A percentile compares a stretch with the other conserved stretches of the same genome.
Conservation (phyloP, 441 rosid species). For the Populus hybrid region DNA sequence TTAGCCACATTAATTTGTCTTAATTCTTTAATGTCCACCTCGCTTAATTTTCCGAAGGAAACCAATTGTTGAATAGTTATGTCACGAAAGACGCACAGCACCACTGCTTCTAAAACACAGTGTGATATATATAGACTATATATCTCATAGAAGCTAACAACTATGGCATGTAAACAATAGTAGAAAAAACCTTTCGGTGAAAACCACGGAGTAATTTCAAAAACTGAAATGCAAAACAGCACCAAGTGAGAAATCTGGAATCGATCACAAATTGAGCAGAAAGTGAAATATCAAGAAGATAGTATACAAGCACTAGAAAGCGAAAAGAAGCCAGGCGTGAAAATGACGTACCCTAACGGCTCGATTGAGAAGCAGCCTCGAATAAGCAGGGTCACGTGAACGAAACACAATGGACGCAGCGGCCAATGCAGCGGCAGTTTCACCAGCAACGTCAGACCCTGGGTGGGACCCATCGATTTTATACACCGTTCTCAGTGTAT, state of each 20-base stretch:
- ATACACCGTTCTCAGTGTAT: conserved; percentile 65
- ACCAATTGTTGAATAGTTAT: background rate
- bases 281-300: background rate
- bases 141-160: background rate
- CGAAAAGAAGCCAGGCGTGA: conserved; percentile 4
- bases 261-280: background rate
- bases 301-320: background rate
- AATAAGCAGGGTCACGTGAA: conserved; percentile 69
- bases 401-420: conserved; percentile 80
- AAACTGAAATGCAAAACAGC: background rate
- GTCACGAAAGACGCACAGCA: background rate
- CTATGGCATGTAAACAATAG: background rate
- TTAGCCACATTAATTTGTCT: background rate
- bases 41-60: background rate
- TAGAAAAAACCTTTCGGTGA: background rate
- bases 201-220: background rate
- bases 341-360: conserved; percentile 59
- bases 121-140: background rate
- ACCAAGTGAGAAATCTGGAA: background rate
- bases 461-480: conserved; percentile 70
- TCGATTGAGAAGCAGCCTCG: conserved; percentile 61
- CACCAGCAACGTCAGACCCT: conserved; percentile 91
- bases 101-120: background rate
- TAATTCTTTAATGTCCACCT: background rate
- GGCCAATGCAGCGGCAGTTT: conserved; percentile 82